Percentiles rank a stretch among this genome's conserved stretches.
Evolutionary conservation across 2,329 filamentous ascomycete genomes (phyloP).

Genomic region (Calonectria montana): DNA sequence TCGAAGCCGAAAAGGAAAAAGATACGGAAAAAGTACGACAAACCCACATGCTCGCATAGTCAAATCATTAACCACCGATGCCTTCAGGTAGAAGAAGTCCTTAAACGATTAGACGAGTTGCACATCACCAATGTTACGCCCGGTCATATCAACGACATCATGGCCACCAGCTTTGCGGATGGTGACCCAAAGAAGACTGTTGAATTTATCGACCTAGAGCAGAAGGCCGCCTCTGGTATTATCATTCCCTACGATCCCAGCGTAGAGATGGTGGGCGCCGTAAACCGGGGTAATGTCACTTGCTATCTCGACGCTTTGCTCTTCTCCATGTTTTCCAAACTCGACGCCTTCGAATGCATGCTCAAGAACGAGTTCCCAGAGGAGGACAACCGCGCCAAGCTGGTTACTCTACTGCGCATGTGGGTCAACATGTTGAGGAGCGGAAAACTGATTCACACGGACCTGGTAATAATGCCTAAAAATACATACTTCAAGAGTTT

Average conservation of each 20-base stretch:
- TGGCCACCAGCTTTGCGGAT: constrained; percentile 71
- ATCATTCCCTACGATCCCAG: constrained; percentile 80
- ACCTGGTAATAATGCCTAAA: constrained; percentile 74
- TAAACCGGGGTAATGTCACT: constrained; percentile 88
- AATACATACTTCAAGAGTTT: neutral
- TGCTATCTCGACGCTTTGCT: constrained; percentile 93
- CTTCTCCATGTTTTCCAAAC: constrained; percentile 94
- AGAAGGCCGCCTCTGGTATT: constrained; percentile 83
- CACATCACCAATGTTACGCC: constrained; percentile 60
- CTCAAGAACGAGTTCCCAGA: constrained; percentile 78
- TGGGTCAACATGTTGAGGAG: constrained; percentile 94
- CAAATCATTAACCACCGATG: constrained; percentile 27
- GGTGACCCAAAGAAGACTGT: constrained; percentile 80
- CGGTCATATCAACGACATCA: constrained; percentile 68
- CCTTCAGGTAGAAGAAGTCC: constrained; percentile 55
- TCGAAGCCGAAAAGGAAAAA: constrained; percentile 62
- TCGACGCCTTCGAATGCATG: constrained; percentile 94
- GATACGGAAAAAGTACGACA: constrained; percentile 53
- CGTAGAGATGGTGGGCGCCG: constrained; percentile 82
- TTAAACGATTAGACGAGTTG: constrained; percentile 54
- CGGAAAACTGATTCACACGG: constrained; percentile 85
- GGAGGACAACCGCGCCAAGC: constrained; percentile 75
- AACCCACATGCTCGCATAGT: constrained; percentile 2
- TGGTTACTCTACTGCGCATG: constrained; percentile 82
- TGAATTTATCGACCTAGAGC: constrained; percentile 80